Base-by-base conservation (phyloP, 164 flowering plant species). In the Dillenia turbinata region DNA sequence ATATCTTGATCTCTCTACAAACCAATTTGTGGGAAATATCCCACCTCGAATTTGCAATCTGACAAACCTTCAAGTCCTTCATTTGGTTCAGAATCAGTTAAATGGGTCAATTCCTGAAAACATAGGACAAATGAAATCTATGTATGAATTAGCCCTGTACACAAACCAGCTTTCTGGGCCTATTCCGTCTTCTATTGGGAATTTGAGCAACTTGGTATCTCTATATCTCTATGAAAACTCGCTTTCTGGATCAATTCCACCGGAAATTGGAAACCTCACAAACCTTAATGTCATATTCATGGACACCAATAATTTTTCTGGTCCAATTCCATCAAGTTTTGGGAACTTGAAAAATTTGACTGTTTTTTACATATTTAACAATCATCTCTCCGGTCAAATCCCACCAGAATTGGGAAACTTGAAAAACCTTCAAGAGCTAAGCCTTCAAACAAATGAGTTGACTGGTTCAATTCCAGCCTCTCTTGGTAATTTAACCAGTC, bases 221-320 rank as follows among this genome's bases (percentile, higher is more conserved):
- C 22, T 74, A 12, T 40, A 26, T 52, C 54, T 74, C 5, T 40
- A 40, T 47, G 50, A 47, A 0, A 73, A 73, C 17, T 46, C 44
- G 0, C 58, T 73, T n/a, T 65, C 58, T 4, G 73, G 73, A 22
- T 47, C 62, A 9, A 70, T 75, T 44, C 75, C 74, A 47, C 55
- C 44, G 51, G 78, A 71, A 65, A 24, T 75, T 1, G 73, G 78
- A 53, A 75, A 65, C 12, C 54, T 72, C 19, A n/a, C 50, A 8
- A 65, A 44, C 14, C 50, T 74, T 19, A 54, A 33, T 52, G n/a
- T 10, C 22, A 64, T 74, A 9, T 22, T 15, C 22, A 33, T 70
- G 40, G 49, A 48, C 13, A 24, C 44, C 1, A 71, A 71, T 44
- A 13, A 49, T 12, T 24, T 75, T 10, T 56, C 67, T 1, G 75